These are phyloP conservation scores for Halophytophthora polymorphica DNA, from an alignment of 352 stramenopile genomes.

Conservation along the genomic window DNA sequence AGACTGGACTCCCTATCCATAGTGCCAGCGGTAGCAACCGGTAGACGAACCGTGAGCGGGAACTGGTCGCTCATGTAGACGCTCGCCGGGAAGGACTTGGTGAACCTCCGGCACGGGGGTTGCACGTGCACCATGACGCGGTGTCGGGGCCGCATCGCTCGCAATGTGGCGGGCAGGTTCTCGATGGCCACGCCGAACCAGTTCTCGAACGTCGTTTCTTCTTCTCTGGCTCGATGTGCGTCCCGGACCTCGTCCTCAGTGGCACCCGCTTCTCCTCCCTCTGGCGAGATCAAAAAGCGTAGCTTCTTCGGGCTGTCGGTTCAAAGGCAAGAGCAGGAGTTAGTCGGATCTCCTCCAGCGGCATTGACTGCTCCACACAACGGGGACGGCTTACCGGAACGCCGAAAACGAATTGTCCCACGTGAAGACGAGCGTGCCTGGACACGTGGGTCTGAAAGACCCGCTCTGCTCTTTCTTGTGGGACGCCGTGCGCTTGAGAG, in stretches of 20 bases:
- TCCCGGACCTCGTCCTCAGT: constrained; percentile 26
- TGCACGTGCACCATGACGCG: constrained; percentile 51
- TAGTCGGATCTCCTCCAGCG: too few species aligned
- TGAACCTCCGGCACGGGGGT: constrained; percentile 43
- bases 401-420: constrained; percentile 67
- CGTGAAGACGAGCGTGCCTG: constrained; percentile 48
- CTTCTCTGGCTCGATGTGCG: constrained; percentile 31
- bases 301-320: constrained; percentile 36
- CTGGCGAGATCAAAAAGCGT: constrained; percentile 28
- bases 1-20: background rate
- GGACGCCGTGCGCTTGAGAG: constrained; percentile 27
- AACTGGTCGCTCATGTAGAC: constrained; percentile 62
- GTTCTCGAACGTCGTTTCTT: constrained; percentile 49
- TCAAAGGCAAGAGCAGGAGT: background rate
- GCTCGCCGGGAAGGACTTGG: constrained; percentile 52
- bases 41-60: constrained; percentile 41
- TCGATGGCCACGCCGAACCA: constrained; percentile 58
- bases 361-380: background rate
- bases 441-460: constrained; percentile 24
- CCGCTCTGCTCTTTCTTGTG: constrained; percentile 37
- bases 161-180: constrained; percentile 29
- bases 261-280: constrained; percentile 2
- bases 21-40: background rate
- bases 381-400: constrained; percentile 32
- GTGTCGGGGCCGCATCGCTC: constrained; percentile 32